Conservation (phyloP, 208 protist species). For the Crithidia sp. region DNA sequence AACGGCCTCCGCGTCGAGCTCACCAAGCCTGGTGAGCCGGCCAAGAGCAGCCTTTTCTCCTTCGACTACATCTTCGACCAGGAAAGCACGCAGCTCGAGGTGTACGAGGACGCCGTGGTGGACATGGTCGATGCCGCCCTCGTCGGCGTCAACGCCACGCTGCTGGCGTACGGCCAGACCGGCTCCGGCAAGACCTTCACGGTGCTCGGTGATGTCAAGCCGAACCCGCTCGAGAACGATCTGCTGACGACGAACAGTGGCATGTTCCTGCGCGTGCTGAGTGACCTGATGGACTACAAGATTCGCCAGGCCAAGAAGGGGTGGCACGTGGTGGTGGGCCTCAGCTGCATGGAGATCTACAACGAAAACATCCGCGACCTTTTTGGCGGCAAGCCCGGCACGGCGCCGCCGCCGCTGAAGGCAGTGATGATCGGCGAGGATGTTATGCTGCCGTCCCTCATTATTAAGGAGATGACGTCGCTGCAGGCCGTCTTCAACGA, state of each 20-base stretch:
- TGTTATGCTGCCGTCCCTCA: constrained; percentile 72
- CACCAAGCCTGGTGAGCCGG: constrained; percentile 45
- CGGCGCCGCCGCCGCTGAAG: constrained; percentile 70
- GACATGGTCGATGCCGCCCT: constrained; percentile 85
- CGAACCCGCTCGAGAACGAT: constrained; percentile 70
- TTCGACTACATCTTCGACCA: constrained; percentile 93
- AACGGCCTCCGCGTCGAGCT: constrained; percentile 67
- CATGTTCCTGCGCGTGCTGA: constrained; percentile 88
- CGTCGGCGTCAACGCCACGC: constrained; percentile 75
- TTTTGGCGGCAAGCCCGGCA: constrained; percentile 55
- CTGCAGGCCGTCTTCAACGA: constrained; percentile 75
- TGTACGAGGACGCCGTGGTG: constrained; percentile 90
- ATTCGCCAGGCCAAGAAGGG: constrained; percentile 57
- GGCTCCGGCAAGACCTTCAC: constrained; percentile 92
- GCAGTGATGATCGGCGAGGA: constrained; percentile 80
- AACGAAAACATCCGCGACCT: constrained; percentile 88
- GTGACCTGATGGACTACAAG: constrained; percentile 83
- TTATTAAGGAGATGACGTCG: constrained; percentile 64
- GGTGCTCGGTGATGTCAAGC: constrained; percentile 75
- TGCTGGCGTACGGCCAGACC: constrained; percentile 93
- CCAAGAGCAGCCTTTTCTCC: constrained; percentile 67
- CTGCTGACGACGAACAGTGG: constrained; percentile 82
- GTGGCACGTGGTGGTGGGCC: constrained; percentile 78
- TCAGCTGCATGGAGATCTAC: constrained; percentile 91
- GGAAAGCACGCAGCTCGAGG: constrained; percentile 83